Base-by-base conservation (phyloP, 768 basidiomycete genomes). In the Neoboletus subvelutipes region DNA sequence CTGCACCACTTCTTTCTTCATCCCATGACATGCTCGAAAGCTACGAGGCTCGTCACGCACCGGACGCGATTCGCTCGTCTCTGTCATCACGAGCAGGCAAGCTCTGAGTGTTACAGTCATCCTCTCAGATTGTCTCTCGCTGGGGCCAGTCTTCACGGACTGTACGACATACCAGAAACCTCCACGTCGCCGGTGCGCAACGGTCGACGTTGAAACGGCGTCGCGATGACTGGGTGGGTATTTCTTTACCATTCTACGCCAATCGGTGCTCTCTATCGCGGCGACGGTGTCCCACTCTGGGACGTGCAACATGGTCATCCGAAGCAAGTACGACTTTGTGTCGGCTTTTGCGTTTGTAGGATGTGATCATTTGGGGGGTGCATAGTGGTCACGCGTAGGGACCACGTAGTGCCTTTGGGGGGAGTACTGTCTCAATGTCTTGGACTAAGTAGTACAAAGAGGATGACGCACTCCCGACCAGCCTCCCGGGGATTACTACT, bases 81-180 rank as follows among this genome's bases (percentile, higher is more conserved):
- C 60, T 56, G 45, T 57, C 37, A 39, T 68, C 54, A 50, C 57
- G 67, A 70, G 67, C 58, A 59, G 65, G 67, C 22, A 67, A 67
- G 53, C 64, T 65, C 62, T 67, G 68, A 63, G 58, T 26, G 13
- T 65, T 51, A 22, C 36, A 28, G 53, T 60, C 62, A 55, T 64
- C 60, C 63, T 56, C 54, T n/a, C n/a, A n/a, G 60, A 66, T 52
- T 31, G 56, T 55, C 55, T 55, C 67, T 63, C 41, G 50, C 63
- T 29, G 57, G 54, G 55, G 53, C 57, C 49, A 55, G 61, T 52
- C 58, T 18, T 64, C 22, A 64, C 12, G 58, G 54, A 29, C 64
- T 53, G 58, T 46, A 58, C 56, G 51, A 47, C 56, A 41, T 58
- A 63, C 60, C 53, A 64, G 62, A 58, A 58, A 64, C n/a, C 18